phyloP scores from a whole-genome alignment of 805 yeast genomes.

The Hanseniaspora nectarophila region DNA sequence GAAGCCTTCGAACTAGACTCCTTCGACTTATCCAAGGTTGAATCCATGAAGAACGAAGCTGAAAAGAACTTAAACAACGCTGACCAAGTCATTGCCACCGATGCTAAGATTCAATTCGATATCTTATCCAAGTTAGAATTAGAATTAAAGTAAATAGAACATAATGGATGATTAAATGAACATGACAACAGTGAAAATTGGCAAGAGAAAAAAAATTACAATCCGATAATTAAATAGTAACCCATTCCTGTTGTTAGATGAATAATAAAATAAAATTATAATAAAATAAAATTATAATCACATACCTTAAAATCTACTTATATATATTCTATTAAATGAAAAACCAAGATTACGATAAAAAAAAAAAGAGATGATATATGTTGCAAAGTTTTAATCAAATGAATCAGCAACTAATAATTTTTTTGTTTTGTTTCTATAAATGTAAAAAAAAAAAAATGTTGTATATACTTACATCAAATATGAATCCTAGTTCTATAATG shows the following conservation, averaged over 20 bases:
- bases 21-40: conserved; percentile 69
- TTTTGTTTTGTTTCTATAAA: too few relatives aligned
- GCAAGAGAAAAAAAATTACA: neutral
- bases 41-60: conserved; percentile 77
- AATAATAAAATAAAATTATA: too few relatives aligned
- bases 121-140: conserved; percentile 85
- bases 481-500: neutral
- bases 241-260: too few relatives aligned
- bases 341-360: neutral
- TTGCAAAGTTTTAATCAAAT: conserved; percentile 10
- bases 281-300: too few relatives aligned
- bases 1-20: conserved; percentile 90
- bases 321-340: conserved; percentile 2
- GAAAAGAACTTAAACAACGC: conserved; percentile 77
- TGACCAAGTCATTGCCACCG: conserved; percentile 82
- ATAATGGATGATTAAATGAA: neutral
- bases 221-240: neutral
- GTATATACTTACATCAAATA: neutral
- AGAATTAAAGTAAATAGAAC: conserved; percentile 21
- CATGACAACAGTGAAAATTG: neutral
- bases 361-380: neutral
- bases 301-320: neutral
- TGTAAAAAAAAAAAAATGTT: too few relatives aligned
- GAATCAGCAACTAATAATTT: neutral
- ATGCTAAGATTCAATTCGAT: conserved; percentile 90